Evolutionary conservation across 2,329 filamentous ascomycete genomes (phyloP), one percentile per base, ranked within the genome.

Genomic region (Ophiostoma australiae): DNA sequence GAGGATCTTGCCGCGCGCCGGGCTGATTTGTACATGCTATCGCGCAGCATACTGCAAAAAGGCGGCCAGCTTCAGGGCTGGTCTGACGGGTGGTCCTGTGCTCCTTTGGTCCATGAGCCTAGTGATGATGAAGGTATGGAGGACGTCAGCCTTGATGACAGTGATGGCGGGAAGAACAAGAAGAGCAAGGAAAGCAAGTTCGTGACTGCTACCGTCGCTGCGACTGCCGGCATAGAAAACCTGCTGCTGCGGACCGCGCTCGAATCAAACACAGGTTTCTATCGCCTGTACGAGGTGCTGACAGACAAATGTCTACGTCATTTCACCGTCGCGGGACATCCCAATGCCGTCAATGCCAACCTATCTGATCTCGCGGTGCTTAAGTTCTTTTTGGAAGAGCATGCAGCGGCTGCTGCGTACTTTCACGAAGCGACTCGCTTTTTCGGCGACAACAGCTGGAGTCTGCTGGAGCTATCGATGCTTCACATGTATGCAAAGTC

Each of bases 321-420:
- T 77, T 96, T 92, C 78, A 89, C 89, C 17, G 87, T 93, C 4
- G 93, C 94, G 4, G 91, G 89, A 70, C 91, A 94, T 74, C 84
- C 84, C 0, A 90, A 96, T 75, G 91, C 92, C 8, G 89, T 91
- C 0, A 89, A 96, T 75, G 86, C 89, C 27, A 89, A 90, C 72
- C 87, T 94, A 78, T 91, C 92, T 11, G 95, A 99, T 79, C 85
- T 98, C 66, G 95, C 93, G 1, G 86, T 95, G 5, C 82, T 97
- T 69, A 94, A 94, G 76, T 95, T 90, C 75, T 87, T 91, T 72
- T 83, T 91, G 3, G 86, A 87, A 31, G 91, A 98, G 74, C 94
- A 89, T 77, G 83, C 82, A 2, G 85, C 88, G 1, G 94, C 95
- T 0, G 89, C 91, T 0, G 86, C 86, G 0, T 94, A 91, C 76